These are phyloP conservation scores for Aethionema arabicum DNA, from an alignment of 345 rosid genomes.

Conservation along the genomic window DNA sequence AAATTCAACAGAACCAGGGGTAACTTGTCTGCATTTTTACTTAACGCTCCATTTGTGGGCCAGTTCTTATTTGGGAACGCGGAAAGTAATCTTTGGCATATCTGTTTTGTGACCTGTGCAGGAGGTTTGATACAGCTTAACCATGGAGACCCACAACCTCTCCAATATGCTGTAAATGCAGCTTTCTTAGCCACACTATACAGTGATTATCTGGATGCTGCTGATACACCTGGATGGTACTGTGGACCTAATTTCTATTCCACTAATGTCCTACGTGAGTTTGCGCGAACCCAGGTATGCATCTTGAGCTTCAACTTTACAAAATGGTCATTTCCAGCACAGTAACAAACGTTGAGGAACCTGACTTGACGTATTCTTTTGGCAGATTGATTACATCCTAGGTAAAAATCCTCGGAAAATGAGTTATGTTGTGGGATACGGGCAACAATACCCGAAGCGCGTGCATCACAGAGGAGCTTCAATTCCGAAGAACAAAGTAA, in stretches of 20 bases:
- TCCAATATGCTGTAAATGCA: constrained; percentile 88
- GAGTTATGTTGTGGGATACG: constrained; percentile 93
- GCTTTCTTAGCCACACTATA: constrained; percentile 80
- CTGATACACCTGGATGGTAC: constrained; percentile 96
- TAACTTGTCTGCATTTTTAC: constrained; percentile 31
- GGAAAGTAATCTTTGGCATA: constrained; percentile 14
- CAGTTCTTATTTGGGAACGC: constrained; percentile 14
- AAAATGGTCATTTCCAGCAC: background rate
- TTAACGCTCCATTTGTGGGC: constrained; percentile 17
- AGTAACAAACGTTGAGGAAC: background rate
- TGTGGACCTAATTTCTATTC: constrained; percentile 92
- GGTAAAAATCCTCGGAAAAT: constrained; percentile 93
- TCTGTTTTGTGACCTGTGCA: constrained; percentile 30
- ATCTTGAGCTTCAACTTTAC: constrained; percentile 2
- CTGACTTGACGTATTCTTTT: constrained; percentile 10
- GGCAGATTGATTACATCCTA: constrained; percentile 81
- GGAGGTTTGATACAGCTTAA: constrained; percentile 87
- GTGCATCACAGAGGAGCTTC: constrained; percentile 96
- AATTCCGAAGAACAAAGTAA: constrained; percentile 78
- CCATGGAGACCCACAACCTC: constrained; percentile 96
- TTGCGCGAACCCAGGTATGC: constrained; percentile 80
- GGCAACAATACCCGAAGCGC: constrained; percentile 69
- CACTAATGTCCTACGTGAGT: constrained; percentile 63
- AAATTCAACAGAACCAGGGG: constrained; percentile 75
- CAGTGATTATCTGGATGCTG: constrained; percentile 94